Evolutionary conservation across 345 rosid species (phyloP).

Genomic region (Stellera chamaejasme): DNA sequence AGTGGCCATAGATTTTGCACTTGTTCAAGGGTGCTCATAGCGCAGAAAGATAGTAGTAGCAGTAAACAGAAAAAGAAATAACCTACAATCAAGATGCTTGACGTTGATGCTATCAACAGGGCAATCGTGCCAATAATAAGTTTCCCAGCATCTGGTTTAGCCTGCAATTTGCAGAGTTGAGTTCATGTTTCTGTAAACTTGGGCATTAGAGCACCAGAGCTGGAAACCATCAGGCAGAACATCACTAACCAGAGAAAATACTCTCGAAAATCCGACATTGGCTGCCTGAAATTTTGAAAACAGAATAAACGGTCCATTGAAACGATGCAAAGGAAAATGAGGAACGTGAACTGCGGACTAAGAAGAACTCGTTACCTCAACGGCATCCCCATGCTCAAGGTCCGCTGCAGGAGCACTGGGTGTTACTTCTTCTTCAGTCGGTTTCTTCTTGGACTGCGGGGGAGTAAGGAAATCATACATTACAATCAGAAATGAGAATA

Average conservation of each 20-base stretch:
- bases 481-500: too few relatives aligned
- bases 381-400: conserved; percentile 57
- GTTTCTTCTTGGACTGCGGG: conserved; percentile 28
- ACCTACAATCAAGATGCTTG: conserved; percentile 65
- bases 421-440: conserved; percentile 27
- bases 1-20: conserved; percentile 3
- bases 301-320: conserved; percentile 8
- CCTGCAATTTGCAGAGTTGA: conserved; percentile 32
- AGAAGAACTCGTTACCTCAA: conserved; percentile 32
- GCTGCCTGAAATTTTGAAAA: conserved; percentile 46
- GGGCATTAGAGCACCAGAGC: background rate
- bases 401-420: conserved; percentile 30
- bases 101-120: conserved; percentile 58
- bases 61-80: background rate
- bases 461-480: background rate
- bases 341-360: conserved; percentile 9
- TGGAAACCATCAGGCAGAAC: background rate
- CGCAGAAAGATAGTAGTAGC: background rate
- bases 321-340: conserved; percentile 3
- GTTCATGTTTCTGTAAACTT: background rate
- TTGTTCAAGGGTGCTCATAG: too few relatives aligned
- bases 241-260: conserved; percentile 59
- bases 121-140: conserved; percentile 65
- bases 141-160: conserved; percentile 75
- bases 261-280: conserved; percentile 64